phyloP scores from a whole-genome alignment of 495 filamentous ascomycete species.

The Tuber brumale region DNA sequence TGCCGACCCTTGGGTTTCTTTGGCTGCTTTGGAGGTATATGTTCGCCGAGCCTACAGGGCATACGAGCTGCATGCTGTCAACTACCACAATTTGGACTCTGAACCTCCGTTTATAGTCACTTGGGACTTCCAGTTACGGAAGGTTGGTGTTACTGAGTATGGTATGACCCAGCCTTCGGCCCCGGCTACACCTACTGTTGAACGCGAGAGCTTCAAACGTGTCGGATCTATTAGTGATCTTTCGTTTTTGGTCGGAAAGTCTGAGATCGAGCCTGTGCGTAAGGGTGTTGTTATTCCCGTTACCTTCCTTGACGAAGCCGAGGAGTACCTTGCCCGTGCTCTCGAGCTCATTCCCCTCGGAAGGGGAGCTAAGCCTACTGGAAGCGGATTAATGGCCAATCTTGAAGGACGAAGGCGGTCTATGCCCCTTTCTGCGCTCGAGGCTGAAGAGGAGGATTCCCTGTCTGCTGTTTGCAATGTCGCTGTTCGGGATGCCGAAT shows the following conservation, averaged over 20 bases:
- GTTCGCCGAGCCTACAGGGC: constrained; percentile 94
- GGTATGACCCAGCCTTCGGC: constrained; percentile 76
- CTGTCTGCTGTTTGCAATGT: constrained; percentile 86
- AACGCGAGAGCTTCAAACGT: constrained; percentile 62
- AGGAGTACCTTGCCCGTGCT: constrained; percentile 73
- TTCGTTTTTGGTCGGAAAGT: constrained; percentile 68
- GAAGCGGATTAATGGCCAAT: constrained; percentile 59
- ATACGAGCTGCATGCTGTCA: constrained; percentile 76
- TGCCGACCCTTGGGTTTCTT: constrained; percentile 86
- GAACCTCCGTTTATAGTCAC: constrained; percentile 77
- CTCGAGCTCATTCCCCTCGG: constrained; percentile 68
- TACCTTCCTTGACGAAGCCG: constrained; percentile 84
- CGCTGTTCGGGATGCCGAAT: constrained; percentile 83
- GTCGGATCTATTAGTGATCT: constrained; percentile 95
- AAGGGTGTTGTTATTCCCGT: constrained; percentile 93
- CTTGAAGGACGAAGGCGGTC: constrained; percentile 66
- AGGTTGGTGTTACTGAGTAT: constrained; percentile 83
- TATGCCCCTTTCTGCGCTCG: constrained; percentile 44
- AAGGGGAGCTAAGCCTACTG: constrained; percentile 17
- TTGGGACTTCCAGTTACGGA: constrained; percentile 93
- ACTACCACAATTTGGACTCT: constrained; percentile 68
- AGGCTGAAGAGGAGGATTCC: constrained; percentile 58
- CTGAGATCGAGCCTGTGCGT: constrained; percentile 66
- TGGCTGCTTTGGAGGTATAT: constrained; percentile 92
- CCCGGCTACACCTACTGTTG: constrained; percentile 69